Evolutionary conservation across 192 early-diverging fungal genomes (phyloP), one percentile per base, ranked within the genome.

Genomic region (Chytriomyces hyalinus): DNA sequence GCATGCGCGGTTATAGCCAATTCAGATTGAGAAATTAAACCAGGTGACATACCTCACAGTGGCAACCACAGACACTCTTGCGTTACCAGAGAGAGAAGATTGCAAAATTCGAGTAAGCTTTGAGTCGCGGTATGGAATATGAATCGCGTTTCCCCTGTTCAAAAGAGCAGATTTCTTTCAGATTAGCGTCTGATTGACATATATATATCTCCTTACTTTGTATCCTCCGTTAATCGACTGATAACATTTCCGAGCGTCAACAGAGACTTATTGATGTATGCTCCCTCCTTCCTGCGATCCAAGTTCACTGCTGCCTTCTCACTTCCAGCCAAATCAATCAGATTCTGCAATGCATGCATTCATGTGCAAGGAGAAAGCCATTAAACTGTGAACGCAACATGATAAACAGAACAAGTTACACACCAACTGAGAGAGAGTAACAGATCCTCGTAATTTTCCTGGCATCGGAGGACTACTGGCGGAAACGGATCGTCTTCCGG

Each of bases 91-190:
- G 5, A 99, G 85, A 0, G 97, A 96, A 6, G 93, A 87, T 80
- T 98, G 96, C 22, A 99, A 80, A 28, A 99, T 94, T 24, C 97
- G 86, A 2, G 97, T 99, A 53, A 99, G 80, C 73, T 98, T 98
- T 0, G 96, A 98, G 78, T 99, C 97, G 47, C 97, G 93, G 82
- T 93, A 99, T 1, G 97, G 97, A 63, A 99, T 94, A 82, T 98
- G 97, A 1, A 87, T 89, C 24, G 79, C 28, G 24, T 49, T 77
- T 44, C 26, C n/a, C 9, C 44, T 64, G 60, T 46, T 22, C 1
- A 9, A 50, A 44, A 20, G 24, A 17, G 11, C 22, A 63, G 13
- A 13, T n/a, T 45, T 3, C 44, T 49, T 15, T 49, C 67, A 69
- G 1, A 51, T 15, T 15, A 4, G 28, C 17, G 6, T 13, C 4